phyloP scores from a whole-genome alignment of 1,284 basidiomycete genomes.

The Puccinia horiana region DNA sequence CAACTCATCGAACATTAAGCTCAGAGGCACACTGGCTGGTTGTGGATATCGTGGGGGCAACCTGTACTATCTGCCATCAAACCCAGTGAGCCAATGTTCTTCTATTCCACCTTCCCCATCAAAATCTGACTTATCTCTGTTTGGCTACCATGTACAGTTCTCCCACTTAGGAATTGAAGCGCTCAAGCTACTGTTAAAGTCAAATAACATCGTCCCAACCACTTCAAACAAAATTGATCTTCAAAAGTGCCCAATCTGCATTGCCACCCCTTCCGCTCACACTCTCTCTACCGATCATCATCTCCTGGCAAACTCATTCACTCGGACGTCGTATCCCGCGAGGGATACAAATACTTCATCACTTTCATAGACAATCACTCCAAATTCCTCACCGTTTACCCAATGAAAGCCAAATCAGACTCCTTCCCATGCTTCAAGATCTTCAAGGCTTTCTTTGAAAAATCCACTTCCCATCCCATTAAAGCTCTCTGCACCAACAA shows the following conservation, averaged over 20 bases:
- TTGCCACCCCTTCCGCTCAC: neutral
- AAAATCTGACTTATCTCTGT: neutral
- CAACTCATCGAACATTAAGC: neutral
- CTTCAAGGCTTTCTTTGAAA: constrained; percentile 57
- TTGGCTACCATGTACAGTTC: neutral
- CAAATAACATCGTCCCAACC: neutral
- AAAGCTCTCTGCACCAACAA: constrained; percentile 58
- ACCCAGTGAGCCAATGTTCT: neutral
- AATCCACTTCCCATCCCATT: constrained; percentile 54
- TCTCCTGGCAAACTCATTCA: neutral
- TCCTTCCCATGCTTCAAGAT: constrained; percentile 54
- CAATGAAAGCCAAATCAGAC: constrained; percentile 10
- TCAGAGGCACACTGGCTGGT: neutral
- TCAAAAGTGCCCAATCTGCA: neutral
- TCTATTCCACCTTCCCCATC: neutral
- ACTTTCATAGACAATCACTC: neutral
- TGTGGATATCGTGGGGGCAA: neutral
- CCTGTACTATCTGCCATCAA: neutral
- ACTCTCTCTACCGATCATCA: neutral
- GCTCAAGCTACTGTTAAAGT: neutral
- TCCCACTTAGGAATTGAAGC: neutral
- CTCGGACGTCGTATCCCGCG: neutral
- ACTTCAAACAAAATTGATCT: neutral
- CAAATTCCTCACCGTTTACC: neutral
- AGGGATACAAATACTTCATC: neutral